phyloP scores from a whole-genome alignment of 2,329 filamentous ascomycete species.

The Aspergillus hortae region DNA sequence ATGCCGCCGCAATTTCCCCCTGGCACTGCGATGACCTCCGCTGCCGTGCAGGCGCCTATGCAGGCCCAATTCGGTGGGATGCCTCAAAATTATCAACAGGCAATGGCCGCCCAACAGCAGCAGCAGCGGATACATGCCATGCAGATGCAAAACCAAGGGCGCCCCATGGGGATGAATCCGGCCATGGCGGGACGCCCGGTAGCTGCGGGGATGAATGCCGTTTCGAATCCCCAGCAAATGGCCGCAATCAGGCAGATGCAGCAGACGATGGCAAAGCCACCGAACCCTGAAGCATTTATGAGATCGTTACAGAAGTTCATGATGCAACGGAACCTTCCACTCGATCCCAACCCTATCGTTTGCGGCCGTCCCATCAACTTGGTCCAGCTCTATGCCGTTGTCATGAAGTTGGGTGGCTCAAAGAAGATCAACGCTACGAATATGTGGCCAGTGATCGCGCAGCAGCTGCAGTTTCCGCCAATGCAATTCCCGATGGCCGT shows the following conservation, averaged over 20 bases:
- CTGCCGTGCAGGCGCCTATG: constrained; percentile 39
- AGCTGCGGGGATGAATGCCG: constrained; percentile 34
- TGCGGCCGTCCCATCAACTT: constrained; percentile 72
- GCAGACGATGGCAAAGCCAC: constrained; percentile 38
- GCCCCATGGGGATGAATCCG: constrained; percentile 52
- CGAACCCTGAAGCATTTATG: constrained; percentile 65
- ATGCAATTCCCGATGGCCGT: constrained; percentile 64
- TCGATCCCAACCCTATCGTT: constrained; percentile 72
- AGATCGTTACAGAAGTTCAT: constrained; percentile 76
- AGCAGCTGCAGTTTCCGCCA: constrained; percentile 57
- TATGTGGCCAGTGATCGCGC: constrained; percentile 70
- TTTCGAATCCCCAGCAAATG: constrained; percentile 40
- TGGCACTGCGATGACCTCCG: constrained; percentile 37
- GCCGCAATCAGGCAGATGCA: constrained; percentile 50
- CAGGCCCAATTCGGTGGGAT: constrained; percentile 50
- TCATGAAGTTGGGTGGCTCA: constrained; percentile 74
- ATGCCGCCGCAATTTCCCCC: constrained; percentile 43
- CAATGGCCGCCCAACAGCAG: constrained; percentile 67
- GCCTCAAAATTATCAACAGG: constrained; percentile 52
- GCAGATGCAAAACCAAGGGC: constrained; percentile 73
- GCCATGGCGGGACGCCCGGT: constrained; percentile 33
- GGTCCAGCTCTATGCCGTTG: constrained; percentile 71
- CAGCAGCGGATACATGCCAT: constrained; percentile 71
- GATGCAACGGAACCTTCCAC: constrained; percentile 65
- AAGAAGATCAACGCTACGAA: constrained; percentile 67